These are phyloP conservation scores for Tricholomella constricta DNA, from an alignment of 768 basidiomycete species.

Conservation along the genomic window DNA sequence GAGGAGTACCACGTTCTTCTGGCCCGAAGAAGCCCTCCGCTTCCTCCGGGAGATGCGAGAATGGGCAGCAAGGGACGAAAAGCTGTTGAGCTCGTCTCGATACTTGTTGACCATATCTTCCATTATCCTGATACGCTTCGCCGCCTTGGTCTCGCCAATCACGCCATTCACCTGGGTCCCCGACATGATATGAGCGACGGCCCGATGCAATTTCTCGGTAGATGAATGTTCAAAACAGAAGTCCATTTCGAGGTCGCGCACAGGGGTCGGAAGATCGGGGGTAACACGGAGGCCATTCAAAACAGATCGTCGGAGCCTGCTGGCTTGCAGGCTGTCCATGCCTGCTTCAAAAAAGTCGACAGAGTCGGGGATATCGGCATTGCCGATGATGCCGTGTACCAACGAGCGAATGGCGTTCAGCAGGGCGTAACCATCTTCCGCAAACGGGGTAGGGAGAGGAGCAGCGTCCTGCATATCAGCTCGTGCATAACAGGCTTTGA, in stretches of 20 bases:
- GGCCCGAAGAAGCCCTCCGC: slow-evolving; percentile 3
- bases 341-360: slow-evolving; percentile 42
- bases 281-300: slow-evolving; percentile 26
- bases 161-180: slow-evolving; percentile 11
- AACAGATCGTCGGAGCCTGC: slow-evolving; percentile 32
- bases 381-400: slow-evolving; percentile 22
- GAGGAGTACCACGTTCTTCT: slow-evolving; percentile 30
- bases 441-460: slow-evolving; percentile 27
- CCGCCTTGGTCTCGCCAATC: slow-evolving; percentile 9
- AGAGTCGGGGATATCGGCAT: slow-evolving; percentile 22
- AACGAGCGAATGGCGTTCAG: slow-evolving; percentile 21
- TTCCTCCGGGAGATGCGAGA: slow-evolving; percentile 13
- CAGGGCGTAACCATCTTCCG: slow-evolving; percentile 21
- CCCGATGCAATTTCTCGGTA: slow-evolving; percentile 23
- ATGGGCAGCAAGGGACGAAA: slow-evolving; percentile 12
- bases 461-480: slow-evolving; percentile 21
- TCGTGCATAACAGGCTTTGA: slow-evolving; percentile 33
- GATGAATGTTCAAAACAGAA: slow-evolving; percentile 35
- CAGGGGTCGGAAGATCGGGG: slow-evolving; percentile 15
- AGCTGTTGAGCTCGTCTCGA: slow-evolving; percentile 8
- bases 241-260: slow-evolving; percentile 25
- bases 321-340: slow-evolving; percentile 43
- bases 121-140: slow-evolving; percentile 25
- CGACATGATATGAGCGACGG: slow-evolving; percentile 21
- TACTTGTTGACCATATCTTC: slow-evolving; percentile 32